Base-by-base conservation (phyloP, 768 basidiomycete species). In the Boletus pseudo-olivaceus region DNA sequence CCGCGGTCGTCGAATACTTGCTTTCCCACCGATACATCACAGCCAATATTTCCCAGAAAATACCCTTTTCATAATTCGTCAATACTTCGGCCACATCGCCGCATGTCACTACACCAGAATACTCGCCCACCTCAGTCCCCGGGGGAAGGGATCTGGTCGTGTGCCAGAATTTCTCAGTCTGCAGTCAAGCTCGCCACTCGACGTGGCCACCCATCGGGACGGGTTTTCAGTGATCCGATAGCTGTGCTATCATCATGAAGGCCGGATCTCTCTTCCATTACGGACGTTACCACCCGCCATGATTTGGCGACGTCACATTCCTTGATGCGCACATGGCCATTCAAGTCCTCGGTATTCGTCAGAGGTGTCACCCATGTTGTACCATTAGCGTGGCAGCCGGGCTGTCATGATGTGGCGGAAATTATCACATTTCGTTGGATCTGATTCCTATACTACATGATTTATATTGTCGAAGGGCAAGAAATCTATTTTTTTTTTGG, bases 91-190 rank as follows among this genome's bases (percentile, higher is more conserved):
- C 9, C 54, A 48, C 54, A 34, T 34, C 65, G 57, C 1, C 57
- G 52, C 44, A 29, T 40, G 29, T 60, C 57, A 33, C 46, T 56
- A 27, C 52, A 41, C 1, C 46, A 54, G 27, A 53, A 61, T 23
- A 37, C 33, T 12, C 45, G 32, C 35, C 40, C 43, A 47, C 44
- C 55, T 40, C 53, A n/a, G 8, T 44, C 52, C 6, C 35, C 58
- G 5, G 57, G 47, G 49, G 55, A 60, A 23, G 35, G 8, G 32
- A 27, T 68, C 30, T 69, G 68, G 68, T 68, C 68, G 33, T 69
- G 68, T 60, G 68, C 68, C 32, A 69, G 72, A 46, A 69, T 69
- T 12, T 59, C 68, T 0, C 68, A 51, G 26, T 69, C 68, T 34
- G 20, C 54, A 33, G 15, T 38, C 7, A 69, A 69, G 46, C 64